A percentile compares a stretch with the other conserved stretches of the same genome.
phyloP scores from a whole-genome alignment of 768 basidiomycete genomes.

The Lentinula aciculospora region DNA sequence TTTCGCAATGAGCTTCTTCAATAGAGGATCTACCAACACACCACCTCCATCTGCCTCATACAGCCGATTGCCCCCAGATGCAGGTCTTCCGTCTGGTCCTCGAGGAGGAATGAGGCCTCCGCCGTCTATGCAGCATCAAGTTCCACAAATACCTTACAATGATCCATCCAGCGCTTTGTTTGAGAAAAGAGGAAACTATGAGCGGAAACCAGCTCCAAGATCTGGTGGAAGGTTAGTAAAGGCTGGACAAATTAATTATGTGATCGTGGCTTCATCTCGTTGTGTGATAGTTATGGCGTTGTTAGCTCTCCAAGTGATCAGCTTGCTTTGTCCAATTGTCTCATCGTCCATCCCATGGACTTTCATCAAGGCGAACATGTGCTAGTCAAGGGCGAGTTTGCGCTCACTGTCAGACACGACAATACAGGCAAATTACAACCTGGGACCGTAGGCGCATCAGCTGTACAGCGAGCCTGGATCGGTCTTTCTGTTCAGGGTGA shows the following conservation, averaged over 20 bases:
- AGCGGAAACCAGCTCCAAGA: constrained; percentile 34
- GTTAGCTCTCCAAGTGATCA: constrained; percentile 56
- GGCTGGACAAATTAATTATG: background rate
- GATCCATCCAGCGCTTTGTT: constrained; percentile 45
- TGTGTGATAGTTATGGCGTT: constrained; percentile 42
- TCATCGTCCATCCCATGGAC: constrained; percentile 76
- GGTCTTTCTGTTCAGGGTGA: constrained; percentile 78
- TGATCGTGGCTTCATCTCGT: constrained; percentile 5
- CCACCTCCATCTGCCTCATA: constrained; percentile 36
- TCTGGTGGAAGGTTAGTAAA: constrained; percentile 22
- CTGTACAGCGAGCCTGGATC: constrained; percentile 85
- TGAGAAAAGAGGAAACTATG: constrained; percentile 40
- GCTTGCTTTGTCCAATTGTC: constrained; percentile 74
- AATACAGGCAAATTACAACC: constrained; percentile 65
- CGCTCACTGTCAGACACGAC: constrained; percentile 77
- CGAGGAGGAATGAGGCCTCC: constrained; percentile 31
- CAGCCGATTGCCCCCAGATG: constrained; percentile 34
- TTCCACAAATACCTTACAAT: constrained; percentile 39
- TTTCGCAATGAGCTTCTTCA: constrained; percentile 44
- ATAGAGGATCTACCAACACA: constrained; percentile 29
- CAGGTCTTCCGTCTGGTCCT: constrained; percentile 23
- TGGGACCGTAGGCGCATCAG: constrained; percentile 71
- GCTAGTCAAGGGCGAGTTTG: constrained; percentile 63
- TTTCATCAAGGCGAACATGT: constrained; percentile 73
- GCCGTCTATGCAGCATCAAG: constrained; percentile 34